These are phyloP conservation scores for Arabidopsis suecica DNA, from an alignment of 345 rosid genomes.

Conservation along the genomic window DNA sequence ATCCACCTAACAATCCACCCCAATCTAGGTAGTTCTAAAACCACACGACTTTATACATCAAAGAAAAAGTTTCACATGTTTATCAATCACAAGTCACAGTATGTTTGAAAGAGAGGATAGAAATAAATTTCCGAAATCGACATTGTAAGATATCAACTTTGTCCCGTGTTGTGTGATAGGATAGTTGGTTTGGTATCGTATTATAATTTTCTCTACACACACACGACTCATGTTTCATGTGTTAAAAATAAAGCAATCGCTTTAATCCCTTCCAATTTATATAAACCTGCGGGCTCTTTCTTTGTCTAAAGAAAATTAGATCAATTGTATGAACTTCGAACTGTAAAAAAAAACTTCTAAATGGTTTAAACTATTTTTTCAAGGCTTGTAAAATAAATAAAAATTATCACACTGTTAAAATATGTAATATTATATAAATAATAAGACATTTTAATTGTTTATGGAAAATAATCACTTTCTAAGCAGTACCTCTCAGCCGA, in stretches of 20 bases:
- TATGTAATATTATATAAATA: neutral
- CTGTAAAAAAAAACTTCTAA: neutral
- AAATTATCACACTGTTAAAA: neutral
- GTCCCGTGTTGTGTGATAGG: conserved; percentile 12
- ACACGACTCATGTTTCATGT: conserved; percentile 12
- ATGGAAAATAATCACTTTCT: neutral
- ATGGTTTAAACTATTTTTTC: neutral
- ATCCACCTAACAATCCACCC: conserved; percentile 19
- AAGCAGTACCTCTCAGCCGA: conserved; percentile 1
- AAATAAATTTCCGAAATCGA: neutral
- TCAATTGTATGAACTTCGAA: neutral
- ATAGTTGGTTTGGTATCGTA: conserved; percentile 1
- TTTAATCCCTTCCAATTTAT: neutral
- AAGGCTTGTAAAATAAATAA: neutral
- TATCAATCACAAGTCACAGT: neutral
- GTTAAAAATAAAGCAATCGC: neutral
- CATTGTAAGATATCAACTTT: conserved; percentile 18
- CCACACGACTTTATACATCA: conserved; percentile 1
- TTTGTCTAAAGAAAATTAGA: neutral
- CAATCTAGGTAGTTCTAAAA: conserved; percentile 14
- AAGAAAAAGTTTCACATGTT: conserved; percentile 32
- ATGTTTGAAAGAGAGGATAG: conserved; percentile 1
- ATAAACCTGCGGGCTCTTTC: neutral
- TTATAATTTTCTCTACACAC: conserved; percentile 5
- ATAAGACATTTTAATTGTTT: neutral